These are phyloP conservation scores for Geotrichum histeridarum DNA, from an alignment of 1,139 yeast species.

Conservation along the genomic window DNA sequence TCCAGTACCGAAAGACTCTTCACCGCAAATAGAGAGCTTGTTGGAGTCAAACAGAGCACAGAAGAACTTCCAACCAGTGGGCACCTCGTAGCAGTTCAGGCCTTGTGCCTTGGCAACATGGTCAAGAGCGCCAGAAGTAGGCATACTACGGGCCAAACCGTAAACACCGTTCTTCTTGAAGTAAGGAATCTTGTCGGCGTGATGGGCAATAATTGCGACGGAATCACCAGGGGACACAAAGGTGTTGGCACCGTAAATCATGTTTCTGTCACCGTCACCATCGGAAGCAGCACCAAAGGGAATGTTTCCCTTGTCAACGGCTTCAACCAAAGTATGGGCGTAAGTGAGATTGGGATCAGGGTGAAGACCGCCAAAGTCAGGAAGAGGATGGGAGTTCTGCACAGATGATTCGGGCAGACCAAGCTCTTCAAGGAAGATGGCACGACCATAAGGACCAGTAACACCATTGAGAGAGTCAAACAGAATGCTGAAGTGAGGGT, in stretches of 20 bases:
- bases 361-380: conserved; percentile 95
- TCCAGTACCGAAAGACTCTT: conserved; percentile 97
- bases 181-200: conserved; percentile 83
- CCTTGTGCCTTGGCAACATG: conserved; percentile 78
- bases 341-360: conserved; percentile 98
- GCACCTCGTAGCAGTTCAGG: conserved; percentile 82
- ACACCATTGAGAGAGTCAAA: conserved; percentile 94
- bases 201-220: conserved; percentile 94
- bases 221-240: conserved; percentile 98
- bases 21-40: conserved; percentile 94
- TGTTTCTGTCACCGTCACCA: conserved; percentile 98
- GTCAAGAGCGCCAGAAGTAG: conserved; percentile 92
- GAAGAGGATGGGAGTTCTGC: conserved; percentile 73
- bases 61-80: conserved; percentile 98
- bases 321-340: conserved; percentile 79
- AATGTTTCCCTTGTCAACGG: conserved; percentile 72
- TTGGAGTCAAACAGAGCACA: conserved; percentile 91
- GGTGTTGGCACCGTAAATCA: conserved; percentile 94
- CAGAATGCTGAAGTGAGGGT: conserved; percentile 60
- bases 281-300: conserved; percentile 98
- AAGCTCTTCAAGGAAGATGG: conserved; percentile 77
- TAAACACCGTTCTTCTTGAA: conserved; percentile 79
- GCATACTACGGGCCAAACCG: conserved; percentile 98
- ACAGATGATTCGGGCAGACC: conserved; percentile 66
- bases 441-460: conserved; percentile 92